A percentile compares a stretch with the other conserved stretches of the same genome.
phyloP scores from a whole-genome alignment of 441 rosid species.

The Corymbia citriodora region DNA sequence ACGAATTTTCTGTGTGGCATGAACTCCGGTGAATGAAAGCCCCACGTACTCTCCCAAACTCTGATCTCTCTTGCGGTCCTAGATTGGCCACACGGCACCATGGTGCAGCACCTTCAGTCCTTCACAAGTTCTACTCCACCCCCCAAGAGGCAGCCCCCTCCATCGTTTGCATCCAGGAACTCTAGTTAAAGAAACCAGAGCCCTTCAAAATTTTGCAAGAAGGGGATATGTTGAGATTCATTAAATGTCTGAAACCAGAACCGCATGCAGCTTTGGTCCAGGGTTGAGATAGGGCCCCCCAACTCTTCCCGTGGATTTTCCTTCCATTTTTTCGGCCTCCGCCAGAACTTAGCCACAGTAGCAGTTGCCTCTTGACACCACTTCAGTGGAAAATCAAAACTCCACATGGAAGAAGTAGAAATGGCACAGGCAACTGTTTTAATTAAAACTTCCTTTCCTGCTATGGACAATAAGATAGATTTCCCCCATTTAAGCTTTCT shows the following conservation, averaged over 20 bases:
- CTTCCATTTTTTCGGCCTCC: background rate
- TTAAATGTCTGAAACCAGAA: background rate
- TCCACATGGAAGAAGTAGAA: too few relatives aligned
- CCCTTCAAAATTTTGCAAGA: background rate
- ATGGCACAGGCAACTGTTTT: background rate
- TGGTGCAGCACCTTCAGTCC: background rate
- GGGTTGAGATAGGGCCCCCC: background rate
- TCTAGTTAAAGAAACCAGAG: background rate
- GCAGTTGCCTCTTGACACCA: background rate
- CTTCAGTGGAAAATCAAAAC: background rate
- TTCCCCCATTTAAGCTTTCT: background rate
- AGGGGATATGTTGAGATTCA: background rate
- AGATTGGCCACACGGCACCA: background rate
- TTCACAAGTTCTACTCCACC: background rate
- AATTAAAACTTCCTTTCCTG: background rate
- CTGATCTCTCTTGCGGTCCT: background rate
- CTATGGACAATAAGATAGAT: background rate
- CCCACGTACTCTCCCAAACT: background rate
- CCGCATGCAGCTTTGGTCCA: background rate
- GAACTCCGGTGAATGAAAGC: fast-evolving
- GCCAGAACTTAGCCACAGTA: background rate
- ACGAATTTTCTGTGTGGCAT: background rate
- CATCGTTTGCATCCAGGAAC: background rate
- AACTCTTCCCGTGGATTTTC: background rate
- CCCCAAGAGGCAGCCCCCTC: background rate